Base-by-base conservation (phyloP, 1,284 basidiomycete species). In the Wolfiporia cocos region DNA sequence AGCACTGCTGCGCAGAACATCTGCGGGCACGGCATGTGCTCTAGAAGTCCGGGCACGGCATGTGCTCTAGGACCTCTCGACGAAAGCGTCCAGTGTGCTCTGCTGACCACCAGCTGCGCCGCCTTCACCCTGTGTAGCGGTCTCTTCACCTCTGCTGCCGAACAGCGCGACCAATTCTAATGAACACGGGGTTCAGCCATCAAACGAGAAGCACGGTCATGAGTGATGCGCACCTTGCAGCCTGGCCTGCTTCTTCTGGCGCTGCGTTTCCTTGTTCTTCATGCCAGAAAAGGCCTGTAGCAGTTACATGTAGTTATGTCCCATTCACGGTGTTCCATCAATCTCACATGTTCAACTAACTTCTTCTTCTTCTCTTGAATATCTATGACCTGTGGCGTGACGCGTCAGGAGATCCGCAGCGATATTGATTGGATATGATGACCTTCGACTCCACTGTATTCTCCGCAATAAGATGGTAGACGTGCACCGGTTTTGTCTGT, bases 381-480 rank as follows among this genome's bases (percentile, higher is more conserved):
- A 24, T 89, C 86, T 36, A 93, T 70, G 31, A 88, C 81, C 73
- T 81, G 36, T 2, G 21, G 31, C 35, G 12, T 34, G 5, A 22
- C 17, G 9, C n/a, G n/a, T n/a, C n/a, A n/a, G n/a, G n/a, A n/a
- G n/a, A n/a, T n/a, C n/a, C n/a, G n/a, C n/a, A n/a, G n/a, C n/a
- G n/a, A n/a, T n/a, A n/a, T n/a, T n/a, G n/a, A n/a, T n/a, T n/a
- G n/a, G n/a, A n/a, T n/a, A n/a, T n/a, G n/a, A n/a, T n/a, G 49
- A 80, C 88, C 62, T 86, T 90, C 2, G 86, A 74, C 62, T 93
- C 90, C 1, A 93, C 81, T 0, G 91, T 93, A 50, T 91, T 74
- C 53, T 91, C 87, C 0, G 90, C 86, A 44, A 93, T 90, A 39
- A 93, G 68, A 55, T 92, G 90, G 57, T 90, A 93, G 12, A 93